These are phyloP conservation scores for Plasmodium billcollinsi DNA, from an alignment of 169 alveolate genomes.

Conservation along the genomic window DNA sequence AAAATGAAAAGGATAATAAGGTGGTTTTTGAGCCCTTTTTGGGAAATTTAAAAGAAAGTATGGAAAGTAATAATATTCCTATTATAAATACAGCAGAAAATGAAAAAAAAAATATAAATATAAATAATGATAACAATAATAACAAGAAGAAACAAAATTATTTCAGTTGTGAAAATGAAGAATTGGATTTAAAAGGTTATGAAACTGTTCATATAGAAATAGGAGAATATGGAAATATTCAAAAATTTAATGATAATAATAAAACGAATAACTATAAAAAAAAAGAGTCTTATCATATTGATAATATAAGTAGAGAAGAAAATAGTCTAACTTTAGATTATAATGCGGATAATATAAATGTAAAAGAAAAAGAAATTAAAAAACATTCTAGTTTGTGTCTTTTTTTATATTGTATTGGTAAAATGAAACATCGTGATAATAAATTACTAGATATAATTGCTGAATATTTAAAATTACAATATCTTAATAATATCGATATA, in stretches of 20 bases:
- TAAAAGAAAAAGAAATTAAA: slow-evolving; percentile 4
- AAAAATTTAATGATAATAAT: not conserved
- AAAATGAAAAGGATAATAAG: slow-evolving; percentile 9
- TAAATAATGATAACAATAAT: not conserved
- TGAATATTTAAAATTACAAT: slow-evolving; percentile 39
- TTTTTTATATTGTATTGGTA: slow-evolving; percentile 60
- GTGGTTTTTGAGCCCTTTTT: too few species aligned
- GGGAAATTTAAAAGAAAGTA: not conserved
- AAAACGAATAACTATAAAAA: not conserved
- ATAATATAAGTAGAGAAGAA: not conserved
- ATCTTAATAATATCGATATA: slow-evolving; percentile 61
- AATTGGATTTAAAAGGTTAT: not conserved
- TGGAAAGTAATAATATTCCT: not conserved
- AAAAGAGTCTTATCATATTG: not conserved
- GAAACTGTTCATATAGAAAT: not conserved
- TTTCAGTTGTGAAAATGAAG: not conserved
- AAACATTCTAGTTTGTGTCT: slow-evolving; percentile 65
- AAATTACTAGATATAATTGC: slow-evolving; percentile 23
- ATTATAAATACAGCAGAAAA: too few species aligned
- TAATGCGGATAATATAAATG: too few species aligned
- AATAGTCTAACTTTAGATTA: not conserved
- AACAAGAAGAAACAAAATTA: not conserved
- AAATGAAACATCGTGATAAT: slow-evolving; percentile 63
- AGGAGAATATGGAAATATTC: not conserved
- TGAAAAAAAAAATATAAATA: not conserved